Evolutionary conservation across 2,329 filamentous ascomycete genomes (phyloP).

Genomic region (Diaporthe eres): DNA sequence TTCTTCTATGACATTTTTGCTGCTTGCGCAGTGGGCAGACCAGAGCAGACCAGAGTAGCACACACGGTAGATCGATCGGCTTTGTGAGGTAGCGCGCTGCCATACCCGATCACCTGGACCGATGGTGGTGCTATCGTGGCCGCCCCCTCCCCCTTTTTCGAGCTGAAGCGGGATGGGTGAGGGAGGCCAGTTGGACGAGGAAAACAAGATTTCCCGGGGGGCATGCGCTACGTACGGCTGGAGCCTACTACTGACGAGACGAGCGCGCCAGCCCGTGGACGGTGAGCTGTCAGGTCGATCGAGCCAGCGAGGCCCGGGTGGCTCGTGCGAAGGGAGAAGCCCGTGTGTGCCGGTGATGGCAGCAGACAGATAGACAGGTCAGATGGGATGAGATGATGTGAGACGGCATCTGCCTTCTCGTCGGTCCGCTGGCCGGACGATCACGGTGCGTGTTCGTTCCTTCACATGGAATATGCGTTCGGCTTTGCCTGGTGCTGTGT

Average conservation of each 20-base stretch:
- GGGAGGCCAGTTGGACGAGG: neutral
- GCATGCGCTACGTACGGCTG: slow-evolving; percentile 8
- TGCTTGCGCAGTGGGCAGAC: neutral
- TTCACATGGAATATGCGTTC: slow-evolving; percentile 11
- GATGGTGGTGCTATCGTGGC: slow-evolving; percentile 1
- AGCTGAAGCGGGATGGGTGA: neutral
- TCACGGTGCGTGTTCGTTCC: neutral
- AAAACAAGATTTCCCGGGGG: slow-evolving; percentile 27
- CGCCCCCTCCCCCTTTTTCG: neutral
- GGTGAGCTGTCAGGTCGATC: slow-evolving; percentile 22
- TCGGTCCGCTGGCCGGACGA: slow-evolving; percentile 28
- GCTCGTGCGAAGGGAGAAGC: slow-evolving; percentile 13
- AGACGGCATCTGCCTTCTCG: slow-evolving; percentile 37
- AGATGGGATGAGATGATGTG: slow-evolving; percentile 39
- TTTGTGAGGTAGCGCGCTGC: slow-evolving; percentile 8
- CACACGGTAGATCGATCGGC: slow-evolving; percentile 30
- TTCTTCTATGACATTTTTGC: neutral
- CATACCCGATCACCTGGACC: slow-evolving; percentile 28
- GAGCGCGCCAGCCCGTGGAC: slow-evolving; percentile 9
- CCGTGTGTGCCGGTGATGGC: neutral
- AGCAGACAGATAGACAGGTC: slow-evolving; percentile 7
- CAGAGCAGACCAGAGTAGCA: neutral
- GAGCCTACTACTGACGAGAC: neutral
- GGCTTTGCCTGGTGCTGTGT: neutral
- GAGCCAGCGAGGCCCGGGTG: slow-evolving; percentile 12